These are phyloP conservation scores for Acrodontium crateriforme DNA, from an alignment of 2,329 filamentous ascomycete genomes.

Conservation along the genomic window DNA sequence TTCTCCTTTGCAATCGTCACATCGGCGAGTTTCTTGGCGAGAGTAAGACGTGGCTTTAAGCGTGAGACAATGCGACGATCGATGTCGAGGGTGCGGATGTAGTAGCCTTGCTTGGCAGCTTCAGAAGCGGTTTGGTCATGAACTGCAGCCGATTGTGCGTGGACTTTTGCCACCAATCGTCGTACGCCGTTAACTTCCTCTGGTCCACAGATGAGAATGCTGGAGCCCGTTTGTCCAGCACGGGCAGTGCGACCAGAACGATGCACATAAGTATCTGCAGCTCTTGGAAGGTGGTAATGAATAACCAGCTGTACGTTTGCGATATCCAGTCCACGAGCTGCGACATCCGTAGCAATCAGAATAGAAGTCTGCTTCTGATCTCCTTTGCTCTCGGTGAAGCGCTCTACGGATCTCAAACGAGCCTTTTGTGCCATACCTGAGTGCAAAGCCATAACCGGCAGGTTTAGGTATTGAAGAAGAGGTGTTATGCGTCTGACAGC, in stretches of 20 bases:
- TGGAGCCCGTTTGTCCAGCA: conserved; percentile 61
- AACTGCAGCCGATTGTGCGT: conserved; percentile 40
- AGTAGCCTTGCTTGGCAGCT: conserved; percentile 38
- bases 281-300: conserved; percentile 87
- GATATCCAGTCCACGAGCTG: conserved; percentile 86
- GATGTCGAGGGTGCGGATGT: conserved; percentile 69
- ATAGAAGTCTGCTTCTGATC: conserved; percentile 37
- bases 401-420: conserved; percentile 79
- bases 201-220: conserved; percentile 76
- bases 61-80: conserved; percentile 66
- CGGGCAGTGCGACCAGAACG: conserved; percentile 88
- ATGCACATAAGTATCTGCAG: conserved; percentile 90
- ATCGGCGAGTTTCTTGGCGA: conserved; percentile 83
- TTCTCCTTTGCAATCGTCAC: conserved; percentile 76
- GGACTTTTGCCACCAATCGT: conserved; percentile 75
- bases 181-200: conserved; percentile 81
- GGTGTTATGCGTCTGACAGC: conserved; percentile 77
- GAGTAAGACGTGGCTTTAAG: conserved; percentile 59
- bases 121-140: conserved; percentile 32
- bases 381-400: conserved; percentile 48
- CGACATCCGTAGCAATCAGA: conserved; percentile 84
- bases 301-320: conserved; percentile 76
- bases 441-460: conserved; percentile 67
- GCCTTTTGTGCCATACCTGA: conserved; percentile 95
- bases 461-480: conserved; percentile 66